Conservation (phyloP, 495 filamentous ascomycete genomes). For the Platismatia glauca region DNA sequence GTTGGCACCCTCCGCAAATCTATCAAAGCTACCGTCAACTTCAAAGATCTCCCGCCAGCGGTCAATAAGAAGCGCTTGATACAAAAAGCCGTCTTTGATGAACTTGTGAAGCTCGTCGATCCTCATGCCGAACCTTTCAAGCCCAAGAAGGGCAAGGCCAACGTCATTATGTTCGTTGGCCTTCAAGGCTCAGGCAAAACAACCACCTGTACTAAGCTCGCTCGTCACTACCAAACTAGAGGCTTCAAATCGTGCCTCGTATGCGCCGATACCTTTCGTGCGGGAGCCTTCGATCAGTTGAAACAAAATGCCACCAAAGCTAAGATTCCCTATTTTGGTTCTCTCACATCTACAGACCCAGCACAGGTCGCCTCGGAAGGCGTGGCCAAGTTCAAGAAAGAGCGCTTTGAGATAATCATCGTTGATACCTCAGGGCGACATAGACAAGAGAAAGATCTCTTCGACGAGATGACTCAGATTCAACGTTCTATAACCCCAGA, state of each 20-base stretch:
- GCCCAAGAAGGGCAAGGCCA: conserved; percentile 90
- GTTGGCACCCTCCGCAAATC: conserved; percentile 87
- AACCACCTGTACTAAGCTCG: conserved; percentile 95
- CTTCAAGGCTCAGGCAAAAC: conserved; percentile 96
- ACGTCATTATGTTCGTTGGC: conserved; percentile 99
- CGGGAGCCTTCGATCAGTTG: conserved; percentile 95
- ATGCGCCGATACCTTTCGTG: conserved; percentile 97
- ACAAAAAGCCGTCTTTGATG: conserved; percentile 96
- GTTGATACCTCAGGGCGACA: conserved; percentile 95
- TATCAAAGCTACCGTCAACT: conserved; percentile 83
- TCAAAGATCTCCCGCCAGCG: conserved; percentile 75
- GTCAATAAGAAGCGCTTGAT: conserved; percentile 98
- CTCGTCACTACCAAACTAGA: conserved; percentile 85
- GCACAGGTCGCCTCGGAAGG: conserved; percentile 87
- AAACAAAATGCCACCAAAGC: conserved; percentile 99
- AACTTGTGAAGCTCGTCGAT: conserved; percentile 89
- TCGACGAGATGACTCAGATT: conserved; percentile 97
- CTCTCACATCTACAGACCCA: conserved; percentile 89
- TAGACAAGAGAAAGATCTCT: conserved; percentile 87
- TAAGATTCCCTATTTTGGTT: conserved; percentile 97
- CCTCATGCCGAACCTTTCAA: conserved; percentile 94
- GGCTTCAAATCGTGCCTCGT: conserved; percentile 93
- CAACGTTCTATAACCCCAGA: conserved; percentile 84
- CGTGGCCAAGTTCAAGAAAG: conserved; percentile 98
- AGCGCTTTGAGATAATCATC: conserved; percentile 96